phyloP scores from a whole-genome alignment of 352 stramenopile genomes.

The Elongisporangium undulatum region DNA sequence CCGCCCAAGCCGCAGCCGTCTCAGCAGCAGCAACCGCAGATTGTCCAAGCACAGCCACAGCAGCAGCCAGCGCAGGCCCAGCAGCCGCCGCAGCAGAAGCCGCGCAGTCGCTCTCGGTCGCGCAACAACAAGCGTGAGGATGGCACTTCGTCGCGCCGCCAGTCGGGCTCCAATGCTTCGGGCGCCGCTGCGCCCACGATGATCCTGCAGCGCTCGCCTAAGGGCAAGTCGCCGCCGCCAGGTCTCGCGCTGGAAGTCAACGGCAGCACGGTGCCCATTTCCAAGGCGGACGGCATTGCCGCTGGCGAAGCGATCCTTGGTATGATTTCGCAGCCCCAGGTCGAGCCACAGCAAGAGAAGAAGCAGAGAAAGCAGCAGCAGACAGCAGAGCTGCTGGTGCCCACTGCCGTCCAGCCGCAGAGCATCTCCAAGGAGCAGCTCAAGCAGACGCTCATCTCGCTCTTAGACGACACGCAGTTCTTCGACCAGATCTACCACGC shows the following conservation, averaged over 20 bases:
- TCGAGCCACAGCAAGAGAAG: conserved; percentile 17
- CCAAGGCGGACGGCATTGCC: conserved; percentile 72
- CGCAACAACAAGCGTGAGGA: conserved; percentile 50
- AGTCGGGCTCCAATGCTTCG: conserved; percentile 1
- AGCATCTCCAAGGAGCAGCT: conserved; percentile 80
- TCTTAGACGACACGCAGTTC: conserved; percentile 81
- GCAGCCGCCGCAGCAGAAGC: conserved; percentile 15
- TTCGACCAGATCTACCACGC: conserved; percentile 88
- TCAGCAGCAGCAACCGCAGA: conserved; percentile 18
- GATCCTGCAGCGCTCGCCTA: conserved; percentile 63
- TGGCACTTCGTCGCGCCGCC: conserved; percentile 23
- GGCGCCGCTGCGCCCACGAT: conserved; percentile 27
- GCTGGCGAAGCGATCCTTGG: conserved; percentile 79
- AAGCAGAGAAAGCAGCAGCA: conserved; percentile 25
- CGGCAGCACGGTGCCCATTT: conserved; percentile 61
- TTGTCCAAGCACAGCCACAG: conserved; percentile 10
- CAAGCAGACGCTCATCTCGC: conserved; percentile 76
- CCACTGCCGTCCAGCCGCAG: conserved; percentile 1
- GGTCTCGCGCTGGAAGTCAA: conserved; percentile 5
- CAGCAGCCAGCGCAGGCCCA: conserved; percentile 29
- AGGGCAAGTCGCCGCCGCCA: conserved; percentile 15
- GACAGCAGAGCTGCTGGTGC: conserved; percentile 10
- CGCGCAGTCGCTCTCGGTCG: conserved; percentile 41
- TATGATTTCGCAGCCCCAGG: conserved; percentile 63
- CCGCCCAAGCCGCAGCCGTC: conserved; percentile 9